Base-by-base conservation (phyloP, 2,329 filamentous ascomycete species). In the Sporothrix brunneoviolacea region DNA sequence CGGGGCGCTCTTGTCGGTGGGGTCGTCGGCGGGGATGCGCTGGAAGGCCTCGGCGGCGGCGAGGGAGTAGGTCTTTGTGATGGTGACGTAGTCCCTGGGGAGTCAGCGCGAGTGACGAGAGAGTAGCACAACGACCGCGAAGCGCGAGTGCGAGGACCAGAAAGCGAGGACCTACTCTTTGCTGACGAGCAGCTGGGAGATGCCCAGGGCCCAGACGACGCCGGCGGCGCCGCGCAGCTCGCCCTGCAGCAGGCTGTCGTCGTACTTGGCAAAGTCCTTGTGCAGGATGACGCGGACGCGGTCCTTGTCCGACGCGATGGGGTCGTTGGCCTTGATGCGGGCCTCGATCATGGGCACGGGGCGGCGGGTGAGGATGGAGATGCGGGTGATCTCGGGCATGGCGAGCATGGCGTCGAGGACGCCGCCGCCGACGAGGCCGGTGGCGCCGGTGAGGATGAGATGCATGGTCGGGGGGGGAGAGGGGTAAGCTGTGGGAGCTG, bases 171-270 rank as follows among this genome's bases (percentile, higher is more conserved):
- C 74, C 54, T 60, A 83, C 75, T 83, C 78, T 54, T 77, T 79
- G 51, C 62, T 62, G 8, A 87, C 83, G 36, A 74, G 67, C 10
- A 64, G 79, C 59, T 82, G 76, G 54, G 77, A 81, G 42, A 83
- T 80, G 0, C 86, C 86, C 40, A 84, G 70, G 0, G 86, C 85
- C 86, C 86, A 91, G 1, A 90, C 82, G 53, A 81, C 85, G 2
- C 82, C 85, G 8, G 75, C 68, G 0, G 85, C 86, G 19, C 79
- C 84, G 47, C 74, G 71, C 0, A 91, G 70, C 60, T 83, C 70
- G 21, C 30, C 24, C 21, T 65, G 56, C 9, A 89, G 70, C 2
- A 88, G 57, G 0, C 71, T 69, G 0, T 73, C 58, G 32, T 77
- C 73, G 62, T 88, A 90, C 1, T 63, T 69, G 12, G 68, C 65